Conservation (phyloP, 2,329 filamentous ascomycete species). For the Delphinella strobiligena region DNA sequence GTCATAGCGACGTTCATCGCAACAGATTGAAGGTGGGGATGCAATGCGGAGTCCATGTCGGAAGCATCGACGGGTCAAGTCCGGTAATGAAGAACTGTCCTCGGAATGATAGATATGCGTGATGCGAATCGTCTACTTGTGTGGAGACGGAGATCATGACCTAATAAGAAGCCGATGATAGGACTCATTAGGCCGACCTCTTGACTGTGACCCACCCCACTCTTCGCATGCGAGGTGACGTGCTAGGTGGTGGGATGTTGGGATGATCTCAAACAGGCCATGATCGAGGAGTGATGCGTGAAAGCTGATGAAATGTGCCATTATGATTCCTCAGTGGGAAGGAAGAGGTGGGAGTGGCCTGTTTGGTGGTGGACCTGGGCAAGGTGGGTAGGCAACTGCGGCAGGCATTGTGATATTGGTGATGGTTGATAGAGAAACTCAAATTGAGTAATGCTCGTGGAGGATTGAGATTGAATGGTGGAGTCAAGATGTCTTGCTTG, state of each 20-base stretch:
- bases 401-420: conserved; percentile 22
- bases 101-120: too few relatives aligned
- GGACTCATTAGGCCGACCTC: not conserved
- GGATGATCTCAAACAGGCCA: too few relatives aligned
- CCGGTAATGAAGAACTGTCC: too few relatives aligned
- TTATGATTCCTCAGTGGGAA: not conserved
- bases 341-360: conserved; percentile 35
- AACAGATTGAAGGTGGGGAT: not conserved
- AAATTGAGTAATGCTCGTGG: not conserved
- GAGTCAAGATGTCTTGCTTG: not conserved
- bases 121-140: too few relatives aligned
- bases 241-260: too few relatives aligned
- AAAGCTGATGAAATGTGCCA: too few relatives aligned
- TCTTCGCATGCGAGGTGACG: not conserved
- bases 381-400: conserved; percentile 32
- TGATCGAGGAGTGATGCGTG: too few relatives aligned
- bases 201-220: not conserved
- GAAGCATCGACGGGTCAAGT: too few relatives aligned
- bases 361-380: conserved; percentile 36
- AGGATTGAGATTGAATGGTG: not conserved
- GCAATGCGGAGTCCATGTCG: not conserved
- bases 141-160: not conserved
- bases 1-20: not conserved
- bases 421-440: not conserved
- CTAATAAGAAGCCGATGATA: not conserved